Conservation (phyloP, 441 rosid species). For the Iberis amara region DNA sequence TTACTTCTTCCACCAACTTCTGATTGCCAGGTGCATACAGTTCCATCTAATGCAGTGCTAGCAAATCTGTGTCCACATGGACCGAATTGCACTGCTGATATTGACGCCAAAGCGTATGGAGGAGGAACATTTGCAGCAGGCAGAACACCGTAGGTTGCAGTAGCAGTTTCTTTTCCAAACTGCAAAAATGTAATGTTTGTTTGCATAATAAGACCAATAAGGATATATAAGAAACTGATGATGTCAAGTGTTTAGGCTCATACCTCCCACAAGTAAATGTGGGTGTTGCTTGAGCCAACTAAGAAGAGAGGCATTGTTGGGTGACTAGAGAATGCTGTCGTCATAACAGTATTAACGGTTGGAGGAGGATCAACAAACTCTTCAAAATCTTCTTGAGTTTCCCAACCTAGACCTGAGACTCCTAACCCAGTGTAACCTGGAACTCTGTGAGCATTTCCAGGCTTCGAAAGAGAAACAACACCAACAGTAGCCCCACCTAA, state of each 20-base stretch:
- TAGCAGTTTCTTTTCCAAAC: conserved; percentile 78
- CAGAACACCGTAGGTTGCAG: conserved; percentile 87
- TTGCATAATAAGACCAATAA: conserved; percentile 28
- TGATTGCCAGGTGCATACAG: conserved; percentile 88
- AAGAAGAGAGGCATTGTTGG: conserved; percentile 87
- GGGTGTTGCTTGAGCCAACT: conserved; percentile 93
- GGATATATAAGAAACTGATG: conserved; percentile 9
- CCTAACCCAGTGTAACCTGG: conserved; percentile 60
- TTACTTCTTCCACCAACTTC: conserved; percentile 96
- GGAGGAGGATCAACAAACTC: conserved; percentile 72
- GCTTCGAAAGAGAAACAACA: conserved; percentile 45
- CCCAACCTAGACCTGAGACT: conserved; percentile 79
- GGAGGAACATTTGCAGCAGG: conserved; percentile 88
- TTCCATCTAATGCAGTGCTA: conserved; percentile 85
- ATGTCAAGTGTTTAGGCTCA: conserved; percentile 26
- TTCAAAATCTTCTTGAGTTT: conserved; percentile 70
- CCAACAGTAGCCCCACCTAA: conserved; percentile 75
- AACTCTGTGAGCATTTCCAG: conserved; percentile 53
- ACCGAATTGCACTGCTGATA: conserved; percentile 81
- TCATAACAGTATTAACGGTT: conserved; percentile 57
- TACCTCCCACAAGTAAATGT: conserved; percentile 96
- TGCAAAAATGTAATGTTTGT: conserved; percentile 37
- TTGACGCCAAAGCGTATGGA: conserved; percentile 85
- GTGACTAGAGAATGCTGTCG: conserved; percentile 84
- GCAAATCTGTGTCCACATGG: conserved; percentile 89